Evolutionary conservation across 1,284 basidiomycete genomes (phyloP), one percentile per base, ranked within the genome.

Genomic region (Lentinula novae-zelandiae): DNA sequence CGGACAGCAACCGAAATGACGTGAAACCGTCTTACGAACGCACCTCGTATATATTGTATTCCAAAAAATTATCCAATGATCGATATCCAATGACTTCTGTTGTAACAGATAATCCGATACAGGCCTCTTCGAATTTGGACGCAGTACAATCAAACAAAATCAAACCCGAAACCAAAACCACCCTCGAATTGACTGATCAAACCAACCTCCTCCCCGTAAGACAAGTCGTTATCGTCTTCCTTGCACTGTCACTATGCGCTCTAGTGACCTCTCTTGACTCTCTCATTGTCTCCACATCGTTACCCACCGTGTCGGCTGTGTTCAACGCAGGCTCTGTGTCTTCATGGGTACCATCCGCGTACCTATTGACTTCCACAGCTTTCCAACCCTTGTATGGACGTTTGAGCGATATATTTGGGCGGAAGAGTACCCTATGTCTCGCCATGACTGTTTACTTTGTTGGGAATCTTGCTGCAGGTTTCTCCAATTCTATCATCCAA

Each of bases 351-450:
- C 86, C 85, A 0, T 83, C 84, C 0, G 81, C 80, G 0, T 89
- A 88, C 66, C 75, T 90, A 33, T 73, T 90, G 57, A 86, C 85
- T 0, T 84, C 80, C 0, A 85, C 88, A 5, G 82, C 84, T 13
- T 86, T 89, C 64, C 89, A 90, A 64, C 80, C 81, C 1, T 61
- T 82, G 1, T 82, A 89, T 70, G 89, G 89, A 38, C 81, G 87
- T 6, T 82, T 90, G 75, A 86, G 77, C 56, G 90, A 93, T 65
- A 90, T 89, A 40, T 92, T 91, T 65, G 91, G 90, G 15, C 78
- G 91, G 34, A 92, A 92, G 69, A 72, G 75, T 20, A 82, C 84
- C 0, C 74, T 92, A 44, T 80, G 84, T 46, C 71, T 81, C 7
- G 80, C 82, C 5, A 83, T 90, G 77, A 68, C 73, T 10, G 75